phyloP scores from a whole-genome alignment of 345 rosid genomes.

The Schrenkiella parvula region DNA sequence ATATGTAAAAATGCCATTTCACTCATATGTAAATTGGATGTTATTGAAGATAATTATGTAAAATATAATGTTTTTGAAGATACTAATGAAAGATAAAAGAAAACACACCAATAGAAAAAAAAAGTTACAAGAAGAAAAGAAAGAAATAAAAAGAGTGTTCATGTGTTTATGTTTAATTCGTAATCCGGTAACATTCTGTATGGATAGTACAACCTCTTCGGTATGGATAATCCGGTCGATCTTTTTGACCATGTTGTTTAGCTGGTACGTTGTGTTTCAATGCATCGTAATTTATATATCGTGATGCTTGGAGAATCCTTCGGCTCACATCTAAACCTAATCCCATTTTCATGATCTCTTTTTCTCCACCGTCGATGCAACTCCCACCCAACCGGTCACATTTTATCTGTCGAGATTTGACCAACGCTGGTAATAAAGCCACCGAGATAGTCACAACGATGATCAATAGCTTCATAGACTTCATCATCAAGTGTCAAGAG shows the following conservation, averaged over 20 bases:
- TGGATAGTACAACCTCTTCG: conserved; percentile 29
- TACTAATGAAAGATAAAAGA: no score
- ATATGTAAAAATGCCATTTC: no score
- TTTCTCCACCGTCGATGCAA: neutral
- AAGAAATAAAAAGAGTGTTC: no score
- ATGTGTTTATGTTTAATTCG: neutral
- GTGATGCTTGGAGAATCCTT: neutral
- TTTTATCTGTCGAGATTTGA: neutral
- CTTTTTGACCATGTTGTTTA: conserved; percentile 5
- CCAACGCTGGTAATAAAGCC: neutral
- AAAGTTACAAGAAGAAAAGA: no score
- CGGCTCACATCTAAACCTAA: neutral
- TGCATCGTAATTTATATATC: conserved; percentile 36
- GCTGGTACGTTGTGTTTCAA: conserved; percentile 16
- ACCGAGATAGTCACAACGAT: neutral
- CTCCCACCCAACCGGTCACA: neutral
- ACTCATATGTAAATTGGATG: no score
- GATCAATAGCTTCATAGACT: neutral
- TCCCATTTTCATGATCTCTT: neutral
- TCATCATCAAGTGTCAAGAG: neutral
- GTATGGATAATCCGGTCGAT: conserved; percentile 31
- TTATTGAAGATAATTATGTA: no score
- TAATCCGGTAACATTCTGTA: conserved; percentile 31
- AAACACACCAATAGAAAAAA: no score
- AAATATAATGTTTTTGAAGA: no score